phyloP scores from a whole-genome alignment of 208 protist species.

The Crithidia expoeki region DNA sequence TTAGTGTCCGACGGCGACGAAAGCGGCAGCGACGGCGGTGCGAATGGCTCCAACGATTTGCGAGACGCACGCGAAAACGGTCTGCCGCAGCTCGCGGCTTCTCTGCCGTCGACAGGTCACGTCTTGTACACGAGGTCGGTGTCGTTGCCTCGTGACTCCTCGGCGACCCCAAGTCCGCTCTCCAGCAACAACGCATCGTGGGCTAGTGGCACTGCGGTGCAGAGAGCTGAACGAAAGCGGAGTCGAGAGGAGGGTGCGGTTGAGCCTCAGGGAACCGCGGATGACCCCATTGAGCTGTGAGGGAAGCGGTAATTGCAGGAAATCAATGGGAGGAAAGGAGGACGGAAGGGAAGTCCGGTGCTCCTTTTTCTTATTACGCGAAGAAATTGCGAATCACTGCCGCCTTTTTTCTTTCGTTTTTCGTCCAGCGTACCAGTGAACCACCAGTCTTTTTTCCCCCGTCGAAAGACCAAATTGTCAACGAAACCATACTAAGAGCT shows the following conservation, averaged over 20 bases:
- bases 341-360: no score
- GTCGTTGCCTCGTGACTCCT: not conserved
- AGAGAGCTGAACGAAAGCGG: slow-evolving; percentile 13
- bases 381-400: no score
- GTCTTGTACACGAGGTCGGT: not conserved
- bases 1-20: slow-evolving; percentile 36
- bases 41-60: not conserved
- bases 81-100: not conserved
- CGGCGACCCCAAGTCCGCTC: not conserved
- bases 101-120: not conserved
- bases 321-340: not conserved
- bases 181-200: not conserved
- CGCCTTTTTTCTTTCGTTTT: no score
- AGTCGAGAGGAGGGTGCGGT: slow-evolving; percentile 25
- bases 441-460: no score
- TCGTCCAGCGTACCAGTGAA: no score
- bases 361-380: no score
- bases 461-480: no score
- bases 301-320: not conserved
- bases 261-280: slow-evolving; percentile 41
- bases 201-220: not conserved
- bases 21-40: not conserved
- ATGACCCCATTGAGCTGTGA: slow-evolving; percentile 71
- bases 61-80: not conserved
- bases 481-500: no score